phyloP scores from a whole-genome alignment of 257 asterid genomes.

The Gynochthodes officinalis region DNA sequence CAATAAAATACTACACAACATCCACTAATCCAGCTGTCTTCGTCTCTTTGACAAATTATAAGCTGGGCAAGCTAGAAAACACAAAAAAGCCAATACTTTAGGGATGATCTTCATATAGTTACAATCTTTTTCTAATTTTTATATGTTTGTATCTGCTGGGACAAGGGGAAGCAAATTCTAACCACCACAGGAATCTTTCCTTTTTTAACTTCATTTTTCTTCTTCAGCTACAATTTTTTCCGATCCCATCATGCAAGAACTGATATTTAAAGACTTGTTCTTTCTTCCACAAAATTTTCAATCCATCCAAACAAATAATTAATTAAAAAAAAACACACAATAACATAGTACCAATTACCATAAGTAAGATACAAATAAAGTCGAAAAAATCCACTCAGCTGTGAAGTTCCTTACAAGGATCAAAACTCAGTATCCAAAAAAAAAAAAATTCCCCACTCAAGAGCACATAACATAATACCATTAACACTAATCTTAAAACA shows the following conservation, averaged over 20 bases:
- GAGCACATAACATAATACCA: not conserved
- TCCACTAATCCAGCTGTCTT: not conserved
- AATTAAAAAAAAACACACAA: not conserved
- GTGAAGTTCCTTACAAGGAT: not conserved
- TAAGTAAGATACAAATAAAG: not conserved
- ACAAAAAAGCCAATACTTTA: not conserved
- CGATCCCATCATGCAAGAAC: not conserved
- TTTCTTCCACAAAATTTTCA: not conserved
- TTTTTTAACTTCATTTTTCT: not conserved
- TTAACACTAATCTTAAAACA: not conserved
- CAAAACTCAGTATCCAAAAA: slow-evolving; percentile 7
- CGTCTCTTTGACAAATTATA: too few species aligned
- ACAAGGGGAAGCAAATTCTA: not conserved
- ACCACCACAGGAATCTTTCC: not conserved
- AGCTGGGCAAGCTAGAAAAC: too few species aligned
- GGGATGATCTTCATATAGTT: not conserved
- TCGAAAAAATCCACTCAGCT: not conserved
- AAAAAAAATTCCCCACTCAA: not conserved
- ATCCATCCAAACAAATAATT: too few species aligned
- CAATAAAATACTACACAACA: not conserved
- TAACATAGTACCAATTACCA: not conserved
- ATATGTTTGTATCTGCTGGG: too few species aligned
- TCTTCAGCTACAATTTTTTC: not conserved
- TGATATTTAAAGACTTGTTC: not conserved
- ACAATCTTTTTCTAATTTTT: not conserved